Evolutionary conservation across 106 monocot genomes (phyloP), one percentile per base, ranked within the genome.

Genomic region (Ottelia alismoides): DNA sequence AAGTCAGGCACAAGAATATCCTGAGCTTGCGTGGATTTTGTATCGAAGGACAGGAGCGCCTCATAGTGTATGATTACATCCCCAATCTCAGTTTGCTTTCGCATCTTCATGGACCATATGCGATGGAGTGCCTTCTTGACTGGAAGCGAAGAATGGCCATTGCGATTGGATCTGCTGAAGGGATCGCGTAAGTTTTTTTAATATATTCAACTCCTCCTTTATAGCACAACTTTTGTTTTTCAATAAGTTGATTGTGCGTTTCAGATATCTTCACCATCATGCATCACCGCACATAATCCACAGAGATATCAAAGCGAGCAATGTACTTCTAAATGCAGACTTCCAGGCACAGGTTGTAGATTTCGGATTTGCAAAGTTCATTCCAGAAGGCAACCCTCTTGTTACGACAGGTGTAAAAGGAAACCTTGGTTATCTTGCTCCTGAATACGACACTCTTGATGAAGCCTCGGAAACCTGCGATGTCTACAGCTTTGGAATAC

Each of bases 81-180:
- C 85, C 79, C 20, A 80, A 85, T 50, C 25, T 74, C 19, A 85
- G 85, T 25, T 43, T 85, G 22, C 59, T 61, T 10, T 73, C 79
- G 3, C 79, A 85, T 76, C 79, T 85, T 20, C 76, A 85, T 45
- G 85, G 79, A 11, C 70, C 63, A 10, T 50, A 67, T 57, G 55
- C 85, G 4, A 11, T 56, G 18, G 73, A 85, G 52, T 56, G 59
- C 62, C 66, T 35, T 58, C 79, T 85, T 6, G 60, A 79, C 45
- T 85, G 85, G 85, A 53, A 49, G 19, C 76, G 56, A 52, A 55
- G 85, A 28, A 80, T 85, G 76, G 64, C 49, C 22, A 80, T 85
- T 29, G 76, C 79, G 0, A 57, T 85, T 26, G 85, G 85, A 28
- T 73, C 79, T n/a, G 85, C 85, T 19, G 76, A 85, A 66, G 85